phyloP scores from a whole-genome alignment of 768 basidiomycete genomes.

The Cyathus striatus region DNA sequence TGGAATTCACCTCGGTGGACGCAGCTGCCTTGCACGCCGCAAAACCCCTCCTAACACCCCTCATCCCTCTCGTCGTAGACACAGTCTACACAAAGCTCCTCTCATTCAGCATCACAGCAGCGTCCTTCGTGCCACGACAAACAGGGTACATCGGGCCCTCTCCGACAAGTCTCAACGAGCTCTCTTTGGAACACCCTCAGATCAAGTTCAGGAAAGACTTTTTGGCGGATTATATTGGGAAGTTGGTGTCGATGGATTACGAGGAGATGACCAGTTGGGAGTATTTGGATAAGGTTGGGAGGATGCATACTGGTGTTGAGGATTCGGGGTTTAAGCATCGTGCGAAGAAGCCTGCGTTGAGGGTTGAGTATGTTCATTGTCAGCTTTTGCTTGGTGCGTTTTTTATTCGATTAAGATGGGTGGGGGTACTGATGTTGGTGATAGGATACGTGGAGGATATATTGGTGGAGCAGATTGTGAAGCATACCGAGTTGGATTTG shows the following conservation, averaged over 20 bases:
- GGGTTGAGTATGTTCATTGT: slow-evolving; percentile 33
- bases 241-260: slow-evolving; percentile 41
- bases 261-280: slow-evolving; percentile 35
- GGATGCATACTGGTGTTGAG: slow-evolving; percentile 39
- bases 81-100: slow-evolving; percentile 38
- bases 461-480: slow-evolving; percentile 33
- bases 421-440: neutral
- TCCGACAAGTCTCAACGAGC: slow-evolving; percentile 30
- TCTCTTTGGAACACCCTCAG: slow-evolving; percentile 37
- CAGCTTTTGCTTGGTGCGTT: slow-evolving; percentile 5
- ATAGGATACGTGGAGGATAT: slow-evolving; percentile 35
- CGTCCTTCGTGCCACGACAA: slow-evolving; percentile 29
- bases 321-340: slow-evolving; percentile 6
- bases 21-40: slow-evolving; percentile 35
- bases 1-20: slow-evolving; percentile 36
- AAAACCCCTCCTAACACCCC: slow-evolving; percentile 31
- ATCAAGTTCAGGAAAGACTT: slow-evolving; percentile 42
- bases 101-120: slow-evolving; percentile 36
- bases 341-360: slow-evolving; percentile 22
- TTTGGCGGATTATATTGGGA: slow-evolving; percentile 24
- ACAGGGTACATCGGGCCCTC: slow-evolving; percentile 35
- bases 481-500: slow-evolving; percentile 29
- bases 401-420: slow-evolving; percentile 26
- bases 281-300: slow-evolving; percentile 41
- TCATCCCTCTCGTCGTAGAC: slow-evolving; percentile 40